phyloP scores from a whole-genome alignment of 2,329 filamentous ascomycete genomes.

The Alternaria incomplexa region DNA sequence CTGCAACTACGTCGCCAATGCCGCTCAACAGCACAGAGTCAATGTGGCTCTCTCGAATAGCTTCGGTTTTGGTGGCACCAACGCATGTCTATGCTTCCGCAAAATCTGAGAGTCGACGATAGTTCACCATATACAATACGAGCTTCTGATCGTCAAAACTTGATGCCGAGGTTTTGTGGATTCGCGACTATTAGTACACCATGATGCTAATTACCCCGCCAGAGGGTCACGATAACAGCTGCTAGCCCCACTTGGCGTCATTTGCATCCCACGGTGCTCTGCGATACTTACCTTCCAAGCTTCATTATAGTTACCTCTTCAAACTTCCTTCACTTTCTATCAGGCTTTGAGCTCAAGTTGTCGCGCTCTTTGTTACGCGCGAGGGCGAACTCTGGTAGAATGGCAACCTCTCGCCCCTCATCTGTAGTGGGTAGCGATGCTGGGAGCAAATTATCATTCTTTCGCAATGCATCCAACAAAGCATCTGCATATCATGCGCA shows the following conservation, averaged over 20 bases:
- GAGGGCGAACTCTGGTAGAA: not conserved
- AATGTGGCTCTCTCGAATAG: slow-evolving; percentile 87
- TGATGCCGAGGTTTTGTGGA: not conserved
- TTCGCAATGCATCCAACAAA: slow-evolving; percentile 37
- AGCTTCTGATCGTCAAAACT: not conserved
- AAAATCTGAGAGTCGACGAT: slow-evolving; percentile 31
- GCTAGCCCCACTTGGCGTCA: slow-evolving; percentile 24
- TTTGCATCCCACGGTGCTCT: slow-evolving; percentile 18
- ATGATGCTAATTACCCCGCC: slow-evolving; percentile 23
- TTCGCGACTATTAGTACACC: slow-evolving; percentile 20
- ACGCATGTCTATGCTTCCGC: slow-evolving; percentile 84
- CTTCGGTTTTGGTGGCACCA: slow-evolving; percentile 97
- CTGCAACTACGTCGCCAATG: slow-evolving; percentile 83
- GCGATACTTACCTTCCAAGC: not conserved
- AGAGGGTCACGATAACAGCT: slow-evolving; percentile 17
- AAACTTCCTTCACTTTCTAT: not conserved
- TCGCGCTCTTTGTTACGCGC: not conserved
- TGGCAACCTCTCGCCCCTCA: slow-evolving; percentile 19
- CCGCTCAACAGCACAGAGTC: slow-evolving; percentile 73
- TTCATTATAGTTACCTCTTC: not conserved
- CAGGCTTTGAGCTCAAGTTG: not conserved
- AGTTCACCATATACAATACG: not conserved
- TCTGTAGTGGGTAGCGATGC: slow-evolving; percentile 13
- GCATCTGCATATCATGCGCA: slow-evolving; percentile 57
- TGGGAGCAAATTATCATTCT: slow-evolving; percentile 24